Base-by-base conservation (phyloP, 257 asterid genomes). In the Jacaranda copaia region DNA sequence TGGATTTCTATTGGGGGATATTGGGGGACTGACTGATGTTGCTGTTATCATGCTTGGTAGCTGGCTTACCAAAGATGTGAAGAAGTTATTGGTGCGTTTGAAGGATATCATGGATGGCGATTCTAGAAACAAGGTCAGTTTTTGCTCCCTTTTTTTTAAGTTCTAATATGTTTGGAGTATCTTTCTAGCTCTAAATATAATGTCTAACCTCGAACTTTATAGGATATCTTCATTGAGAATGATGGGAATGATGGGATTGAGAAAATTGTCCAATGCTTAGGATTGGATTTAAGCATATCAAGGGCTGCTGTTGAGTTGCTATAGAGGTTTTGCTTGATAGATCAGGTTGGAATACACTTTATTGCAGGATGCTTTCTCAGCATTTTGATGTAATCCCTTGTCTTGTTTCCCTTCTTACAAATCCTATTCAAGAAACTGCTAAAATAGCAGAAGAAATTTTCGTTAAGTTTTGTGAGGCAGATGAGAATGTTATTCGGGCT, bases 1-100 rank as follows among this genome's bases (percentile, higher is more conserved):
- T 89, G 95, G 95, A 80, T 86, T 68, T 84, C 91, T 9, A 86
- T 84, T n/a, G 89, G n/a, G n/a, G n/a, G n/a, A n/a, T n/a, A n/a
- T n/a, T n/a, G n/a, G 84, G 15, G 92, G 94, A 20, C 64, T 87
- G 15, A 86, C 89, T 4, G 77, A 78, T 35, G 67, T 78, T 61
- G 80, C 75, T 38, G 81, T 84, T 63, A 51, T 77, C 3, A 42
- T 83, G 80, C 80, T 86, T 65, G 85, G 79, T 18, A 61, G 65
- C 62, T 51, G 12, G 48, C 67, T 8, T 39, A 61, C 20, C 20
- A 68, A 71, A 57, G 85, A 64, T 77, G 80, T 78, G 70, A 84
- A 59, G 72, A 80, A 76, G 19, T 58, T 81, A 16, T 58, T 86
- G 80, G 76, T 63, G 63, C 80, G 81, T 19, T 80, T 87, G 85